These are phyloP conservation scores for Claviceps lovelessii DNA, from an alignment of 2,329 filamentous ascomycete species.

Conservation along the genomic window DNA sequence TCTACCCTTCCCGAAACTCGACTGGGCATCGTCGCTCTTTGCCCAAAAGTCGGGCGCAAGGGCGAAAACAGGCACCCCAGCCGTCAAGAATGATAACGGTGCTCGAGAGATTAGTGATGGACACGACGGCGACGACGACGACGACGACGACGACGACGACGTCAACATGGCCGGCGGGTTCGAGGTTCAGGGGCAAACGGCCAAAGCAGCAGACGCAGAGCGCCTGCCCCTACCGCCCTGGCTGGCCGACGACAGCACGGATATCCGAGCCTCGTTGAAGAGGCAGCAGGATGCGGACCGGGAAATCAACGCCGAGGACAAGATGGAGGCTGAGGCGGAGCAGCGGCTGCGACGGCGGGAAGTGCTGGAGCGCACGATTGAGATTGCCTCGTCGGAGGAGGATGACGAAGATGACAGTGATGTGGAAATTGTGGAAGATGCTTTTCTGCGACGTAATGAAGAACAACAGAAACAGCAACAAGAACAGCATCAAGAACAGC, in stretches of 20 bases:
- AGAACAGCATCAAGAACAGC: background rate
- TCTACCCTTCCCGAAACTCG: slow-evolving; percentile 78
- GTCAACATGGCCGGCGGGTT: slow-evolving; percentile 52
- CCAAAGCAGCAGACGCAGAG: slow-evolving; percentile 29
- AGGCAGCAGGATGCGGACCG: slow-evolving; percentile 42
- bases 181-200: slow-evolving; percentile 31
- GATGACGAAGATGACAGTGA: slow-evolving; percentile 41
- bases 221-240: slow-evolving; percentile 64
- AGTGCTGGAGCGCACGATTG: slow-evolving; percentile 37
- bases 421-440: slow-evolving; percentile 41
- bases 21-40: slow-evolving; percentile 50
- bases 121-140: slow-evolving; percentile 6
- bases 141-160: slow-evolving; percentile 15
- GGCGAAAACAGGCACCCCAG: slow-evolving; percentile 9
- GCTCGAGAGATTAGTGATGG: background rate
- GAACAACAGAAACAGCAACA: background rate
- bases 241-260: slow-evolving; percentile 46
- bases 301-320: slow-evolving; percentile 51
- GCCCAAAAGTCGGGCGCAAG: slow-evolving; percentile 22
- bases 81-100: background rate
- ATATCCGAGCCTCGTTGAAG: slow-evolving; percentile 50
- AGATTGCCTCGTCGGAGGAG: slow-evolving; percentile 48
- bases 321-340: slow-evolving; percentile 41
- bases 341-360: slow-evolving; percentile 30
- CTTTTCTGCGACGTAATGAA: slow-evolving; percentile 5